phyloP scores from a whole-genome alignment of 2,329 filamentous ascomycete species.

The Calonectria montana region DNA sequence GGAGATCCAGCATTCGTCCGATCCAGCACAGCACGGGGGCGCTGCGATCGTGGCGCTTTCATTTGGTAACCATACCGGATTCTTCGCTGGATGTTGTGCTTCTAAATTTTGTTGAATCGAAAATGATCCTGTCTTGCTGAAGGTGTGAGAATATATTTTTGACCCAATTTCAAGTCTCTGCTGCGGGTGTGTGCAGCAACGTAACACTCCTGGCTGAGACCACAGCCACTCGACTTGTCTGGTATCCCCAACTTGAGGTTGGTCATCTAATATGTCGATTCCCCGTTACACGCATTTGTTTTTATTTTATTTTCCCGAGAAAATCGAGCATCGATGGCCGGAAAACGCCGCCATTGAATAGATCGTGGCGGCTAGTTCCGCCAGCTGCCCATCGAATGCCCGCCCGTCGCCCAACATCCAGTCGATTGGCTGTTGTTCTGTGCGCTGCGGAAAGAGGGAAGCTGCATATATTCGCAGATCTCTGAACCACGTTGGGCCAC shows the following conservation, averaged over 20 bases:
- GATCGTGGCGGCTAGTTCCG: constrained; percentile 5
- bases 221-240: neutral
- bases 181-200: neutral
- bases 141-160: neutral
- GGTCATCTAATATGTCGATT: neutral
- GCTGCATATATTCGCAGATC: neutral
- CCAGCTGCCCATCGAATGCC: neutral
- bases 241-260: neutral
- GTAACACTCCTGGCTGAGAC: neutral
- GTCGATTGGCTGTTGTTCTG: neutral
- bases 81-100: constrained; percentile 10
- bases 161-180: neutral
- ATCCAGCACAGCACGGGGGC: constrained; percentile 37
- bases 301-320: neutral
- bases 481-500: neutral
- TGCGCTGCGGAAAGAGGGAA: neutral
- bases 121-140: neutral
- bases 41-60: constrained; percentile 27
- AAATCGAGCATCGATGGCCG: neutral
- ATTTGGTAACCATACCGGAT: constrained; percentile 9
- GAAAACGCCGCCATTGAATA: neutral
- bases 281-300: neutral
- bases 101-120: neutral
- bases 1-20: constrained; percentile 37
- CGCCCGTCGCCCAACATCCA: neutral